phyloP scores from a whole-genome alignment of 495 filamentous ascomycete genomes.

The Darksidea phi region DNA sequence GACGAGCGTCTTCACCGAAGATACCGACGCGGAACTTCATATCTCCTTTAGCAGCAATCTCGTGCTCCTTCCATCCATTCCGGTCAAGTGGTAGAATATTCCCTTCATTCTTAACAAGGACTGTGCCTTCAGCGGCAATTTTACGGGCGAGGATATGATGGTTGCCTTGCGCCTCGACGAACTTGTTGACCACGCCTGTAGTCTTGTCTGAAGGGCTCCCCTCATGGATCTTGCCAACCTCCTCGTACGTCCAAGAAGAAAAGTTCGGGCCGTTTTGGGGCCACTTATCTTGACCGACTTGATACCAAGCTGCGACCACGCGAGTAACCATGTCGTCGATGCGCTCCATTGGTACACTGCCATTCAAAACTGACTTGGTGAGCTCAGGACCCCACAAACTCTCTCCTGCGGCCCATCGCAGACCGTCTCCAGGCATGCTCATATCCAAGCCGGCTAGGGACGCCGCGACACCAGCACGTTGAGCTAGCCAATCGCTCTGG shows the following conservation, averaged over 20 bases:
- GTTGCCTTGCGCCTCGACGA: constrained; percentile 64
- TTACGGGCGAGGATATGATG: constrained; percentile 68
- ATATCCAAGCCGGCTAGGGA: constrained; percentile 87
- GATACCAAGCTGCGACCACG: constrained; percentile 90
- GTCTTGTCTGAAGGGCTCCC: constrained; percentile 58
- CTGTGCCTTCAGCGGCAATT: constrained; percentile 80
- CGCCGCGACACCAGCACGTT: constrained; percentile 74
- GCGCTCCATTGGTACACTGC: constrained; percentile 75
- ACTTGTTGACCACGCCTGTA: constrained; percentile 71
- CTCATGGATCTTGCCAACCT: constrained; percentile 61
- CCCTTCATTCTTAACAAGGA: constrained; percentile 77
- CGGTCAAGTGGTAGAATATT: constrained; percentile 63
- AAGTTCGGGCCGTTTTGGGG: constrained; percentile 76
- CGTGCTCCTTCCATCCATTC: constrained; percentile 45
- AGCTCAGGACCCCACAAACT: constrained; percentile 79
- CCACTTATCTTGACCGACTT: constrained; percentile 76
- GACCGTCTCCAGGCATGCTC: constrained; percentile 92
- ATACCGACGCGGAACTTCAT: constrained; percentile 64
- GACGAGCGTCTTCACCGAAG: constrained; percentile 81
- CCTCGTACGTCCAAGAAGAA: constrained; percentile 80
- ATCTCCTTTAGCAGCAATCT: constrained; percentile 40
- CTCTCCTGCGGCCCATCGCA: constrained; percentile 70
- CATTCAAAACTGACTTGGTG: constrained; percentile 75
- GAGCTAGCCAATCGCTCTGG: constrained; percentile 90
- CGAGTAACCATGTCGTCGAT: constrained; percentile 93